Evolutionary conservation across 164 flowering plant genomes (phyloP).

Genomic region (Nymphaea colorata): DNA sequence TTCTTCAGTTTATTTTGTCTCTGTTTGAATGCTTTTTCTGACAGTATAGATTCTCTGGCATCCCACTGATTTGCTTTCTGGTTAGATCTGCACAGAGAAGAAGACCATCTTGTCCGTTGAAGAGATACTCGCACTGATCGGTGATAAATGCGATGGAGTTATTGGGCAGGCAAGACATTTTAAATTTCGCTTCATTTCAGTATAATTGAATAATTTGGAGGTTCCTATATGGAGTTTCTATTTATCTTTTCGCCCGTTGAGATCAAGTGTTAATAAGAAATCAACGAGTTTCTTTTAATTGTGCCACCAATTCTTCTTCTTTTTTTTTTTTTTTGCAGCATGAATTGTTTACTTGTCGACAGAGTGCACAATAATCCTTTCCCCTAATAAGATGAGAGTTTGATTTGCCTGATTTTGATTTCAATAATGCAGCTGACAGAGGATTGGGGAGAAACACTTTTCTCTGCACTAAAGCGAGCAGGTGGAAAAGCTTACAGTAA

Average conservation of each 20-base stretch:
- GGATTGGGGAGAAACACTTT: constrained; percentile 93
- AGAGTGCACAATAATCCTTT: too few species aligned
- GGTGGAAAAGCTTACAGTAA: constrained; percentile 93
- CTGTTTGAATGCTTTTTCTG: not conserved
- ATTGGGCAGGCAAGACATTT: constrained; percentile 62
- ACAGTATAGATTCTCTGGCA: not conserved
- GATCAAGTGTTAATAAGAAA: too few species aligned
- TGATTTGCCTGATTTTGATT: not conserved
- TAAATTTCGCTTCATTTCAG: not conserved
- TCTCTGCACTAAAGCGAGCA: constrained; percentile 80
- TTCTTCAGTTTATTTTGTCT: not conserved
- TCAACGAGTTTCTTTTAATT: too few species aligned
- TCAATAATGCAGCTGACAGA: constrained; percentile 54
- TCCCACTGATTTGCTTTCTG: not conserved
- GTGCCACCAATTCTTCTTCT: too few species aligned
- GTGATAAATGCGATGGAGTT: constrained; percentile 86
- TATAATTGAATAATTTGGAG: too few species aligned
- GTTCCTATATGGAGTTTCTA: too few species aligned
- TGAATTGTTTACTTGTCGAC: too few species aligned
- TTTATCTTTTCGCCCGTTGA: too few species aligned
- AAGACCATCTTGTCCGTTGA: constrained; percentile 91
- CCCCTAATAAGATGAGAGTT: not conserved
- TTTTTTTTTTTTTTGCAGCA: too few species aligned
- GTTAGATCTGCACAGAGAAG: constrained; percentile 77
- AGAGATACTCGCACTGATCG: constrained; percentile 77